These are phyloP conservation scores for Pulveroboletus sp. DNA, from an alignment of 768 basidiomycete species.

Conservation along the genomic window DNA sequence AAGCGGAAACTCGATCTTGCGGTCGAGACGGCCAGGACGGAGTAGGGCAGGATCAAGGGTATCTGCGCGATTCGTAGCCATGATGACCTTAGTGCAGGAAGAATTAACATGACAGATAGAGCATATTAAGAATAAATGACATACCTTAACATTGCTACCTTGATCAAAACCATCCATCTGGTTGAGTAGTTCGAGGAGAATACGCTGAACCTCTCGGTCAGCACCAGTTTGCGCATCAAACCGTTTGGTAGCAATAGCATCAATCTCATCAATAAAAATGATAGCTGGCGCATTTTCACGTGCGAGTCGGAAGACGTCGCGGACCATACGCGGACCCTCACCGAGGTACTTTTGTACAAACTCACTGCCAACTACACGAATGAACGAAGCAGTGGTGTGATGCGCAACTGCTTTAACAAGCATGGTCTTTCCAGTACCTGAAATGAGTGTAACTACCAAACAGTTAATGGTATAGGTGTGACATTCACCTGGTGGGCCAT, in stretches of 20 bases:
- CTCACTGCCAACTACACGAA: conserved; percentile 96
- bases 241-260: conserved; percentile 98
- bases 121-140: background rate
- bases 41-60: conserved; percentile 96
- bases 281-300: conserved; percentile 96
- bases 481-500: conserved; percentile 86
- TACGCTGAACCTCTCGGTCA: conserved; percentile 98
- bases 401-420: conserved; percentile 99
- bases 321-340: conserved; percentile 99
- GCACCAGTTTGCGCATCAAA: conserved; percentile 99
- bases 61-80: conserved; percentile 99
- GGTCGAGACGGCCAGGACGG: conserved; percentile 93
- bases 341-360: conserved; percentile 99
- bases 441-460: conserved; percentile 3
- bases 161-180: conserved; percentile 99
- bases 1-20: conserved; percentile 98
- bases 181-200: conserved; percentile 91
- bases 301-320: conserved; percentile 97
- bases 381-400: conserved; percentile 95
- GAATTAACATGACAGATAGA: background rate
- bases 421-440: conserved; percentile 99
- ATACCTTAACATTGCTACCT: conserved; percentile 94
- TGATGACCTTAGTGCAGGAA: conserved; percentile 71
- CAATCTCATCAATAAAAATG: conserved; percentile 99
- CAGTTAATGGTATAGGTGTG: background rate